Conservation (phyloP, 352 stramenopile species). For the Labyrinthula sp. region DNA sequence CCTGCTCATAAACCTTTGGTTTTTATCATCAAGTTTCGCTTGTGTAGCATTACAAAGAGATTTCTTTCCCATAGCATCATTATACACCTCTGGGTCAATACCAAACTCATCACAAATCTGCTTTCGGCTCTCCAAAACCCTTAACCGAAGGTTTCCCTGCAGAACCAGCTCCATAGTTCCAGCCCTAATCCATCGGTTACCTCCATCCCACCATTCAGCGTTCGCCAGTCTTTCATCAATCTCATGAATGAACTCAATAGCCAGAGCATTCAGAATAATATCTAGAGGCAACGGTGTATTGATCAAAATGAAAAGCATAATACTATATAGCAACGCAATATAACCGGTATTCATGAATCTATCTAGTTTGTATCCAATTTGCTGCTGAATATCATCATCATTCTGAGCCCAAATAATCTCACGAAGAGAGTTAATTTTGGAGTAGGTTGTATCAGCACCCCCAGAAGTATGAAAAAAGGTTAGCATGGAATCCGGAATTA, state of each 20-base stretch:
- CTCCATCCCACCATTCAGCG: constrained; percentile 32
- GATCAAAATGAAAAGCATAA: constrained; percentile 38
- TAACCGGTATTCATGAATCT: constrained; percentile 38
- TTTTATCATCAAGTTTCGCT: too few species aligned
- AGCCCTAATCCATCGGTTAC: constrained; percentile 25
- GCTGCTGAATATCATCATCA: constrained; percentile 33
- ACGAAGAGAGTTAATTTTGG: constrained; percentile 28
- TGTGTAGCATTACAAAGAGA: too few species aligned
- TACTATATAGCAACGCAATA: constrained; percentile 31
- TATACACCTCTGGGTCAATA: constrained; percentile 3
- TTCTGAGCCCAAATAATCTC: constrained; percentile 29
- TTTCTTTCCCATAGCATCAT: neutral
- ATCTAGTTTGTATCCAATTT: constrained; percentile 34
- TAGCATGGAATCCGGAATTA: constrained; percentile 31
- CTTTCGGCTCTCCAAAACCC: constrained; percentile 22
- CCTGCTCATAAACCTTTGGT: constrained; percentile 20
- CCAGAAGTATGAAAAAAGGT: constrained; percentile 31
- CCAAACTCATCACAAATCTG: constrained; percentile 10
- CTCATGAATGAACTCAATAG: constrained; percentile 35
- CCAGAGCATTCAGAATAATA: constrained; percentile 35
- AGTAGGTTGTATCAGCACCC: constrained; percentile 23
- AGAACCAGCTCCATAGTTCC: constrained; percentile 27
- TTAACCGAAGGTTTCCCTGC: constrained; percentile 16
- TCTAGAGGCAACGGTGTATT: constrained; percentile 35
- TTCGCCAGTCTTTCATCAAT: constrained; percentile 34